Conservation (phyloP, 148 eudicot genomes). For the Rhododendron vialii region DNA sequence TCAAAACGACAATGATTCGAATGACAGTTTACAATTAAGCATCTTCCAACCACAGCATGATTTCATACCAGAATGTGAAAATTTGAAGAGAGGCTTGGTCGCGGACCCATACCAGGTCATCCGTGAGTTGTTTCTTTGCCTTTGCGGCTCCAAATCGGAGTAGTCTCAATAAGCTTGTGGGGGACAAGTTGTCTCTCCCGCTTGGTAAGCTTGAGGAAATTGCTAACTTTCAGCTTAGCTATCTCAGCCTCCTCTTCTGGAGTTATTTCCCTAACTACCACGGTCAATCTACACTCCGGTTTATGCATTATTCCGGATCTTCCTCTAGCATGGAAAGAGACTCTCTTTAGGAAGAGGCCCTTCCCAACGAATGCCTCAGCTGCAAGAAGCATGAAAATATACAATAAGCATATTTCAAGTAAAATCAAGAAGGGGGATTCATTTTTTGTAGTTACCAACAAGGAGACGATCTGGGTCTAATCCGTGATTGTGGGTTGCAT, state of each 20-base stretch:
- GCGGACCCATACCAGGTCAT: constrained; percentile 26
- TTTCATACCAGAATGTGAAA: not conserved
- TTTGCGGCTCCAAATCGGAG: constrained; percentile 82
- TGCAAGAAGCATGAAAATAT: constrained; percentile 16
- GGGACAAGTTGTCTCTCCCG: constrained; percentile 70
- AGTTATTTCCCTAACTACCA: constrained; percentile 80
- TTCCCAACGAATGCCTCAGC: constrained; percentile 95
- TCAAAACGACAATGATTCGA: not conserved
- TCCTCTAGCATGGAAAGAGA: constrained; percentile 62
- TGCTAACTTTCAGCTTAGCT: constrained; percentile 68
- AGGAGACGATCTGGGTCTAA: constrained; percentile 78
- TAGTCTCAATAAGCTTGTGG: constrained; percentile 80
- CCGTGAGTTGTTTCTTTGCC: constrained; percentile 26
- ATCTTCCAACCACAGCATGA: not conserved
- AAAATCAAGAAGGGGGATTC: not conserved
- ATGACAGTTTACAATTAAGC: not conserved
- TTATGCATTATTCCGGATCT: constrained; percentile 55
- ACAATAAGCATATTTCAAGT: not conserved
- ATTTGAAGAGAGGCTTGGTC: constrained; percentile 11
- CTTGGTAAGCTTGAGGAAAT: constrained; percentile 68
- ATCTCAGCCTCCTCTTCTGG: constrained; percentile 77
- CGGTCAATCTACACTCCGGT: constrained; percentile 88
- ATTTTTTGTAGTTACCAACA: constrained; percentile 50
- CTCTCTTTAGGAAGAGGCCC: constrained; percentile 56
- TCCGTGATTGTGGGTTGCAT: constrained; percentile 90